Percentiles rank a stretch among this genome's conserved stretches.
Conservation (phyloP, 306 rosid genomes). For the Corylus avellana region DNA sequence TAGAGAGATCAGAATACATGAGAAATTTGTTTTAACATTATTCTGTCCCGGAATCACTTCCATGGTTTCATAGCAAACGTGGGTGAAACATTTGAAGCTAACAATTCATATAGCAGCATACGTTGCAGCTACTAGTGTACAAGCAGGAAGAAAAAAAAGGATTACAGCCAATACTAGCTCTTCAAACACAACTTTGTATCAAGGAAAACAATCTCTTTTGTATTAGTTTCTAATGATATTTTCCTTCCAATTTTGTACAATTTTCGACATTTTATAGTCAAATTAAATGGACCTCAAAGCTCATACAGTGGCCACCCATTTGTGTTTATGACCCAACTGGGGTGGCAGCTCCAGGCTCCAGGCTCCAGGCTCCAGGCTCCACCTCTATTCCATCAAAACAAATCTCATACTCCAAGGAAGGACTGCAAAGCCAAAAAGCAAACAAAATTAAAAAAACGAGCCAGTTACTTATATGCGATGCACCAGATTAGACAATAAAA, state of each 20-base stretch:
- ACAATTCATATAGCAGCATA: constrained; percentile 35
- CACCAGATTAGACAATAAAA: background rate
- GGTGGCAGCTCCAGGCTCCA: constrained; percentile 7
- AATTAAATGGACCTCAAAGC: constrained; percentile 36
- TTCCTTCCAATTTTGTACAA: constrained; percentile 40
- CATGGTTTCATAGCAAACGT: constrained; percentile 36
- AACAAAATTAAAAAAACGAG: background rate
- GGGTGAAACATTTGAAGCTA: constrained; percentile 13
- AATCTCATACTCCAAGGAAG: constrained; percentile 61
- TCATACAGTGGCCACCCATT: constrained; percentile 36
- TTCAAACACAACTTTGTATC: constrained; percentile 44
- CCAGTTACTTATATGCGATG: constrained; percentile 9
- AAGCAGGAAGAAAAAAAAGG: constrained; percentile 31
- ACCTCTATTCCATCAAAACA: constrained; percentile 29
- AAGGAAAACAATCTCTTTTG: constrained; percentile 33
- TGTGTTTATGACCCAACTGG: constrained; percentile 37
- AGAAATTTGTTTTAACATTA: background rate
- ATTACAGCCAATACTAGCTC: constrained; percentile 31
- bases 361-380: constrained; percentile 30
- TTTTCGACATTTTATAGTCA: constrained; percentile 42
- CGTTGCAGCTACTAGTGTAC: constrained; percentile 48
- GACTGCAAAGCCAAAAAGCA: constrained; percentile 53
- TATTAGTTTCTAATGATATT: constrained; percentile 28
- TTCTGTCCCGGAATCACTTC: background rate
- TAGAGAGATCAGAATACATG: background rate